These are phyloP conservation scores for Mytilinidion resinicola DNA, from an alignment of 495 filamentous ascomycete genomes.

Conservation along the genomic window DNA sequence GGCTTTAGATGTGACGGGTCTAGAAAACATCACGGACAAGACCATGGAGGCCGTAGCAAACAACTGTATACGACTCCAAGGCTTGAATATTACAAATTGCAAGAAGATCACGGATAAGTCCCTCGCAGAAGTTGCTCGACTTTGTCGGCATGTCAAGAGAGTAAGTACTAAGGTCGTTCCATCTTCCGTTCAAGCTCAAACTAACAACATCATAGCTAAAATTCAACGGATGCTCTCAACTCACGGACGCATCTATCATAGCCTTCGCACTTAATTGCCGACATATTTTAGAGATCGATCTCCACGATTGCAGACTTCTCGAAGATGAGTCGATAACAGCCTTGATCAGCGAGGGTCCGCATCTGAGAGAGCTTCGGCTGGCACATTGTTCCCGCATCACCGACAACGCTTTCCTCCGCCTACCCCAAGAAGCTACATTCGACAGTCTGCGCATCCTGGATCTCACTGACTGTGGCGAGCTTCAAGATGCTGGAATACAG, in stretches of 20 bases:
- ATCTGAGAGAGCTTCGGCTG: slow-evolving; percentile 82
- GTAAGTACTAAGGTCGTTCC: slow-evolving; percentile 45
- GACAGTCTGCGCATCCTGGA: slow-evolving; percentile 91
- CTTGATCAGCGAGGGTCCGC: slow-evolving; percentile 65
- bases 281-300: slow-evolving; percentile 92
- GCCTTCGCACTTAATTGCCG: slow-evolving; percentile 83
- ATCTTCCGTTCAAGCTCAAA: slow-evolving; percentile 4
- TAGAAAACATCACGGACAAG: slow-evolving; percentile 71
- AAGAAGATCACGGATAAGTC: slow-evolving; percentile 77
- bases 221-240: slow-evolving; percentile 77
- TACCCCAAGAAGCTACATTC: slow-evolving; percentile 63
- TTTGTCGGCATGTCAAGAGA: slow-evolving; percentile 79
- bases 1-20: slow-evolving; percentile 82
- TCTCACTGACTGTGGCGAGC: slow-evolving; percentile 73
- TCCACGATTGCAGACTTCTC: slow-evolving; percentile 75
- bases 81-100: slow-evolving; percentile 88
- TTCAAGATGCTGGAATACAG: slow-evolving; percentile 81
- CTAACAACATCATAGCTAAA: slow-evolving; percentile 60
- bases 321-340: slow-evolving; percentile 74
- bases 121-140: slow-evolving; percentile 72
- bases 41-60: slow-evolving; percentile 74
- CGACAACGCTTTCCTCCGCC: slow-evolving; percentile 74
- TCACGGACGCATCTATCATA: slow-evolving; percentile 71
- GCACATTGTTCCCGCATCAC: slow-evolving; percentile 76
- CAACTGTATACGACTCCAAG: slow-evolving; percentile 79